Conservation (phyloP, 2,329 filamentous ascomycete species). For the Trichoderma cornu-damae region DNA sequence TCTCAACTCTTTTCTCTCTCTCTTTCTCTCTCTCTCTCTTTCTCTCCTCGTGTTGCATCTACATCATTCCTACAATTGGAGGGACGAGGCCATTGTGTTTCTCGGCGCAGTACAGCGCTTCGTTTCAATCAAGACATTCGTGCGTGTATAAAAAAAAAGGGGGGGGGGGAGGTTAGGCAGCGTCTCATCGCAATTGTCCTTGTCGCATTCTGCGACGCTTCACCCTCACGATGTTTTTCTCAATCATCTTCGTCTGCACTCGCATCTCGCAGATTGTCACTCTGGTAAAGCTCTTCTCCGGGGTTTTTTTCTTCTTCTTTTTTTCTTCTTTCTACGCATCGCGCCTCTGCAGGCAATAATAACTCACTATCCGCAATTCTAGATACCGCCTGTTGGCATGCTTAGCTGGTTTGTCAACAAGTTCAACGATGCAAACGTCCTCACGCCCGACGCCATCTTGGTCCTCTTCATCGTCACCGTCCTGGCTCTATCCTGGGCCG, state of each 20-base stretch:
- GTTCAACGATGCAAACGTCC: slow-evolving; percentile 50
- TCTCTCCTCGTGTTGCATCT: neutral
- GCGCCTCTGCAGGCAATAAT: neutral
- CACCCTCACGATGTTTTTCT: slow-evolving; percentile 52
- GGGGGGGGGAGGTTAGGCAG: too few species aligned
- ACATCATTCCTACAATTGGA: slow-evolving; percentile 1
- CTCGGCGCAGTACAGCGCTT: too few species aligned
- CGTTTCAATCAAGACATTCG: neutral
- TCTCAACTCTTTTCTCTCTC: neutral
- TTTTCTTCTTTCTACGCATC: neutral
- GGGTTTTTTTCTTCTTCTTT: too few species aligned
- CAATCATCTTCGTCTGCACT: slow-evolving; percentile 58
- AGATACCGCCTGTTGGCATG: slow-evolving; percentile 64
- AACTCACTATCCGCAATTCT: neutral
- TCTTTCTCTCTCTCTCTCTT: neutral
- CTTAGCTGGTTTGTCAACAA: slow-evolving; percentile 61
- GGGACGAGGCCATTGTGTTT: neutral
- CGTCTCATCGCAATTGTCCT: neutral
- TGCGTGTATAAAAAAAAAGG: too few species aligned
- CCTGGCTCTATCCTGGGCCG: slow-evolving; percentile 57
- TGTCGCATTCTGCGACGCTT: slow-evolving; percentile 7
- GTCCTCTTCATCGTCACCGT: slow-evolving; percentile 64
- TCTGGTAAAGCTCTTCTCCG: slow-evolving; percentile 43
- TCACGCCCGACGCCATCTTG: slow-evolving; percentile 59
- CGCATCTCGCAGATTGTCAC: slow-evolving; percentile 59